phyloP scores from a whole-genome alignment of 305 asterid genomes.

The Fraxinus angustifolia region DNA sequence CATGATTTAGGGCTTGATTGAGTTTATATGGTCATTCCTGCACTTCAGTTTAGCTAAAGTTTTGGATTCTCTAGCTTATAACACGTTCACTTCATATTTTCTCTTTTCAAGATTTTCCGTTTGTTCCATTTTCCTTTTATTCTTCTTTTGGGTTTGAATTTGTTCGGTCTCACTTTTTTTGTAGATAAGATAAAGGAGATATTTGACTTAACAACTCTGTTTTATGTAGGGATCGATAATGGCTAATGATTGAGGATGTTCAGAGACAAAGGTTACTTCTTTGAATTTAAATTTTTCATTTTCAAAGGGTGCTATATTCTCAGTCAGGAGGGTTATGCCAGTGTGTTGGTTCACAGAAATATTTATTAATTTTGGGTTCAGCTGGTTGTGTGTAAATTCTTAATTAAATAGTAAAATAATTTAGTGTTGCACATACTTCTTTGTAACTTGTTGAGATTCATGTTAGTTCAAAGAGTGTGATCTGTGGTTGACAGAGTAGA shows the following conservation, averaged over 20 bases:
- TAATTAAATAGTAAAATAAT: not conserved
- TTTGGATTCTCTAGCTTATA: not conserved
- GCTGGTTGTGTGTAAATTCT: constrained; percentile 19
- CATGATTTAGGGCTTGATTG: constrained; percentile 41
- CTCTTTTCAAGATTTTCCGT: not conserved
- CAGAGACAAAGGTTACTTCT: constrained; percentile 6
- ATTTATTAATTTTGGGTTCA: constrained; percentile 18
- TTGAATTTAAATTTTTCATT: constrained; percentile 12
- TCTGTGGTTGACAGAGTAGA: constrained; percentile 59
- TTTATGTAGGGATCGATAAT: constrained; percentile 36
- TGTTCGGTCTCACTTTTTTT: not conserved
- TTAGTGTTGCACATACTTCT: not conserved
- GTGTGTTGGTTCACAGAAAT: constrained; percentile 18
- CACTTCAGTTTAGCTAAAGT: not conserved
- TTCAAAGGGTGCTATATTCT: constrained; percentile 16
- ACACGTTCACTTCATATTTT: constrained; percentile 6
- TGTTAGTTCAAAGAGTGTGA: constrained; percentile 29
- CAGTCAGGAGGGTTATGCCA: constrained; percentile 24
- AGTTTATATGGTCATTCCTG: constrained; percentile 8
- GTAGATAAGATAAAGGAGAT: not conserved
- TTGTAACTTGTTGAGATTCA: constrained; percentile 32
- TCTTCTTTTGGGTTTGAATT: constrained; percentile 9
- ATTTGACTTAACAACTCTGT: constrained; percentile 23
- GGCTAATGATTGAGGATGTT: constrained; percentile 16
- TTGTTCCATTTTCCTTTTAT: constrained; percentile 8